Base-by-base conservation (phyloP, 768 basidiomycete genomes). In the Leccinellum albellum region DNA sequence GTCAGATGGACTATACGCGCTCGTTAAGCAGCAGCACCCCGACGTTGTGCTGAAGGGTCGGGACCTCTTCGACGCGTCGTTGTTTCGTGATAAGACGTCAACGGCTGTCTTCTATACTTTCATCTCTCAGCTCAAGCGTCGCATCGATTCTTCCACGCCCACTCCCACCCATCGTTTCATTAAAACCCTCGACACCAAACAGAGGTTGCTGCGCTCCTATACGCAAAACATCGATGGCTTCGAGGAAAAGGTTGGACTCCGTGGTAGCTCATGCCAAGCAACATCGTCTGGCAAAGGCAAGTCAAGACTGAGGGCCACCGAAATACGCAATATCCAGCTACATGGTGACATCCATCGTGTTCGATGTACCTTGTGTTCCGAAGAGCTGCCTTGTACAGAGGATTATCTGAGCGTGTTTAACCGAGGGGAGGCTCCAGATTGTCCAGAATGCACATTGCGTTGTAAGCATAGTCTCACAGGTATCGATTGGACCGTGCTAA, bases 211-310 rank as follows among this genome's bases (percentile, higher is more conserved):
- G 24, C 83, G 97, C 57, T 90, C 88, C 13, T 99, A 98, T 71
- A 98, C 97, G 1, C 97, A 99, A 74, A 99, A 99, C 70, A 95
- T 99, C 46, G 97, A 99, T 73, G 96, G 94, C 12, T 75, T 99
- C 13, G 97, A 99, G 68, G 88, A 86, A 64, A 78, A 79, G 53
- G 83, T 83, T 0, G 95, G 95, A 1, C 78, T 99, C 7, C 73
- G 83, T 35, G 82, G 89, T 45, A 85, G 80, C 58, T 82, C 86
- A 3, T 82, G 81, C 61, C 77, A 80, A 46, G 80, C 78, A 8
- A 76, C 68, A 55, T 70, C 71, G 1, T 76, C 68, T 21, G 79
- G 79, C n/a, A 89, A 87, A 66, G 85, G 88, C 15, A 92, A 90
- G 67, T 73, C 75, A 14, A 92, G 84, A 66, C 73, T 90, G 54